These are phyloP conservation scores for Monosporascus sp. DNA, from an alignment of 2,329 filamentous ascomycete species.

Conservation along the genomic window DNA sequence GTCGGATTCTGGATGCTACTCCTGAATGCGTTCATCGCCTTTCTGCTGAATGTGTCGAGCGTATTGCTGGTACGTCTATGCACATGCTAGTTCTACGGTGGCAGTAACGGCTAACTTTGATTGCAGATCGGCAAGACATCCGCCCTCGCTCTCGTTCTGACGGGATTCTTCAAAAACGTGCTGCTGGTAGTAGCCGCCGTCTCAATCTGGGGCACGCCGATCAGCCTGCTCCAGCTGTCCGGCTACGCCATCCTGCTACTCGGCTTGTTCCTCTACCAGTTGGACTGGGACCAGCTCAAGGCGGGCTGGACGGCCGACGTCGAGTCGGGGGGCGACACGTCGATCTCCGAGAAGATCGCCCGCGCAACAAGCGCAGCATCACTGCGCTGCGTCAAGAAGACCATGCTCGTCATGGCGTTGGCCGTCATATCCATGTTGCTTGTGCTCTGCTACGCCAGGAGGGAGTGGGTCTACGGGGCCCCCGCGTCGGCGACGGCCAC, in stretches of 20 bases:
- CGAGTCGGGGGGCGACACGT: not conserved
- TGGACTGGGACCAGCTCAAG: constrained; percentile 10
- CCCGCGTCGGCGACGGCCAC: not conserved
- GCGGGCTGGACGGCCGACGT: not conserved
- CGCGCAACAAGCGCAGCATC: not conserved
- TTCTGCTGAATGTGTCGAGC: constrained; percentile 75
- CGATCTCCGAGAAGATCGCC: not conserved
- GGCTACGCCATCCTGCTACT: constrained; percentile 68
- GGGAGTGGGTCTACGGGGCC: not conserved
- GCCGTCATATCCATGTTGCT: not conserved
- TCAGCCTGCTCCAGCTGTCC: constrained; percentile 65
- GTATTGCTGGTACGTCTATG: constrained; percentile 70
- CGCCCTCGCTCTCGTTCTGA: constrained; percentile 77
- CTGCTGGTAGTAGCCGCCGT: constrained; percentile 73
- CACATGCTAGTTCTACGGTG: not conserved
- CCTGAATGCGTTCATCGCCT: constrained; percentile 72
- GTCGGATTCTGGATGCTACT: constrained; percentile 61
- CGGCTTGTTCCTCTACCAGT: constrained; percentile 47
- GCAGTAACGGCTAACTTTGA: not conserved
- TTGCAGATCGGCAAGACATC: constrained; percentile 80
- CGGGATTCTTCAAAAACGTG: constrained; percentile 83
- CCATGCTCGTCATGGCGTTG: not conserved
- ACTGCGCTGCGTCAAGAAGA: not conserved
- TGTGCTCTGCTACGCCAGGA: not conserved
- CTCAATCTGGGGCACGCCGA: constrained; percentile 69